Evolutionary conservation across 2,329 filamentous ascomycete species (phyloP).

Genomic region (Beauveria brongniartii): DNA sequence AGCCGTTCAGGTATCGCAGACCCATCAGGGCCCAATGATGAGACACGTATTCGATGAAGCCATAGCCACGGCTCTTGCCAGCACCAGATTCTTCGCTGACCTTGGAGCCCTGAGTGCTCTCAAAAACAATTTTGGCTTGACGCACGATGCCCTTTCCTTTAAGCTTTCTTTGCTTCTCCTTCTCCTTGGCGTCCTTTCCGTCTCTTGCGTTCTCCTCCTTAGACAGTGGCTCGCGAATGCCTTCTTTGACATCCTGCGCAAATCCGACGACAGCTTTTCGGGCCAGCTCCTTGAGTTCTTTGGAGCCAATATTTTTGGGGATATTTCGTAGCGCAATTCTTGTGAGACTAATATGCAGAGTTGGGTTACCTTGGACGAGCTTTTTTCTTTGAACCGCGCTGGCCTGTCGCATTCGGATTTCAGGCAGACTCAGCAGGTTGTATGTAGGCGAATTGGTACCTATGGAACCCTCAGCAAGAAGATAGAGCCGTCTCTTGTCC

Average conservation of each 20-base stretch:
- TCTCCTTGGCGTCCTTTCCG: conserved; percentile 69
- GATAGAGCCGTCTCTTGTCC: conserved; percentile 84
- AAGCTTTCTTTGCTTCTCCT: conserved; percentile 69
- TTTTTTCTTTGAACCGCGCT: conserved; percentile 82
- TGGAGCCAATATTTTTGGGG: conserved; percentile 72
- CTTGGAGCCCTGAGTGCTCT: conserved; percentile 78
- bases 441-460: conserved; percentile 69
- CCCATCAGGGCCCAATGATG: conserved; percentile 95
- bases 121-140: conserved; percentile 92
- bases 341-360: conserved; percentile 79
- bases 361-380: conserved; percentile 84
- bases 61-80: conserved; percentile 84
- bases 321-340: conserved; percentile 88
- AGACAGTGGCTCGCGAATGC: conserved; percentile 68
- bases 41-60: conserved; percentile 93
- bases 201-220: conserved; percentile 81
- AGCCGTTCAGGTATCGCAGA: conserved; percentile 85
- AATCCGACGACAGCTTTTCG: conserved; percentile 92
- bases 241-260: conserved; percentile 77
- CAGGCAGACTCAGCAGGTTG: conserved; percentile 64
- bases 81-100: conserved; percentile 67
- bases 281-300: conserved; percentile 84
- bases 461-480: conserved; percentile 81
- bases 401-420: conserved; percentile 81
- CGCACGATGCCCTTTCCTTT: conserved; percentile 82